These are phyloP conservation scores for Colletotrichum sp. DNA, from an alignment of 2,329 filamentous ascomycete species.

Conservation along the genomic window DNA sequence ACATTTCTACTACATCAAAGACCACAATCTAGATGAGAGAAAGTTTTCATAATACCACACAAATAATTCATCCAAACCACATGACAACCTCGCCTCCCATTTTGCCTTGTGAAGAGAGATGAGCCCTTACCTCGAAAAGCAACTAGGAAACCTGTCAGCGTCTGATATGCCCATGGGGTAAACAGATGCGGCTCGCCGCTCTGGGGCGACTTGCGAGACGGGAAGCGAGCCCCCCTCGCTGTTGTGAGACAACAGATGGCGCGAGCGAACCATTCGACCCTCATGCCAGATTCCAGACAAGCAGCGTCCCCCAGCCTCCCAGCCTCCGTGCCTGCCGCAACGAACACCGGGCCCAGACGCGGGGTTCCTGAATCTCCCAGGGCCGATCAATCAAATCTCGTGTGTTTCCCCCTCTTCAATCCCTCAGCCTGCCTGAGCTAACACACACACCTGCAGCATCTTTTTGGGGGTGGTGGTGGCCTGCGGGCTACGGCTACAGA, in stretches of 20 bases:
- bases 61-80: background rate
- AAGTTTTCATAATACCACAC: conserved; percentile 4
- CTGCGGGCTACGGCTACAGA: background rate
- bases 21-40: background rate
- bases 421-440: background rate
- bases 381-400: background rate
- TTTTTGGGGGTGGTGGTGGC: background rate
- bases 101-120: background rate
- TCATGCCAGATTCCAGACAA: background rate
- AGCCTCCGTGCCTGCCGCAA: background rate
- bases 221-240: background rate
- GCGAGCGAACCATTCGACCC: background rate
- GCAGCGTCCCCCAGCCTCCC: background rate
- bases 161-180: background rate
- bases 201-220: background rate
- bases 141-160: background rate
- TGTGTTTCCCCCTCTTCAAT: background rate
- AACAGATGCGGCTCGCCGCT: background rate
- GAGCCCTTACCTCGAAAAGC: background rate
- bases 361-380: background rate
- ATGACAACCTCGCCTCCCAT: too few species aligned
- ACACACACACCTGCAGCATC: background rate
- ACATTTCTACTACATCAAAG: background rate
- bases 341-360: background rate
- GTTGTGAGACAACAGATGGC: background rate